These are phyloP conservation scores for Pythium rishiriense DNA, from an alignment of 352 stramenopile genomes.

Conservation along the genomic window DNA sequence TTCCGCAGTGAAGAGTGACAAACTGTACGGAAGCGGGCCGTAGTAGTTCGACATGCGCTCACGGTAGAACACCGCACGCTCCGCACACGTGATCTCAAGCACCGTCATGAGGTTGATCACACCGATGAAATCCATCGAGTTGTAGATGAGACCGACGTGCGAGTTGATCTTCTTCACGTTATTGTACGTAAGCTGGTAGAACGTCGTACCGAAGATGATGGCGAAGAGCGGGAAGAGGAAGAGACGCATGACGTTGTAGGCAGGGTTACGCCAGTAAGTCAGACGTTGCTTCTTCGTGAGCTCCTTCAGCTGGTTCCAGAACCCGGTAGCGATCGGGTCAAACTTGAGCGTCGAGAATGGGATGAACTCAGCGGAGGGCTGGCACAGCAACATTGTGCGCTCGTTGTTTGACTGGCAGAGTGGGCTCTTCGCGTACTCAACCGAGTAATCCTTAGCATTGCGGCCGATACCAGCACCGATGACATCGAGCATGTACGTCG, in stretches of 20 bases:
- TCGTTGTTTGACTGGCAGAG: slow-evolving; percentile 35
- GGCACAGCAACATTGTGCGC: slow-evolving; percentile 19
- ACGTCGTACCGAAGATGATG: slow-evolving; percentile 57
- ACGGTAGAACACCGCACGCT: slow-evolving; percentile 63
- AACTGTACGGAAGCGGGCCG: slow-evolving; percentile 56
- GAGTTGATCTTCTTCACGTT: slow-evolving; percentile 48
- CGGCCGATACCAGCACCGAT: slow-evolving; percentile 72
- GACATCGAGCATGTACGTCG: slow-evolving; percentile 89
- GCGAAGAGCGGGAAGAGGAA: slow-evolving; percentile 52
- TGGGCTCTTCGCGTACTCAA: slow-evolving; percentile 50
- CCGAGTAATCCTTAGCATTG: slow-evolving; percentile 53
- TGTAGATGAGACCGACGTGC: slow-evolving; percentile 64
- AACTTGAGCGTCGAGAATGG: slow-evolving; percentile 51
- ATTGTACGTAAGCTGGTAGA: slow-evolving; percentile 42
- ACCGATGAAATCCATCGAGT: slow-evolving; percentile 68
- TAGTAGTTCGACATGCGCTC: slow-evolving; percentile 82
- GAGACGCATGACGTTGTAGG: slow-evolving; percentile 57
- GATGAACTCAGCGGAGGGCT: slow-evolving; percentile 27
- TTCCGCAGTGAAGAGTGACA: slow-evolving; percentile 65
- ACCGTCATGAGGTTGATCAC: slow-evolving; percentile 62
- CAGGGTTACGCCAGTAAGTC: slow-evolving; percentile 54
- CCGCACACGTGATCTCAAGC: slow-evolving; percentile 50
- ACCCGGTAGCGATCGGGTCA: slow-evolving; percentile 38
- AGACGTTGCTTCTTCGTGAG: slow-evolving; percentile 38
- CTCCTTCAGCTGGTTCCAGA: slow-evolving; percentile 41